Evolutionary conservation across 306 rosid genomes (phyloP), one percentile per base, ranked within the genome.

Genomic region (Herpetospermum pedunculosum): DNA sequence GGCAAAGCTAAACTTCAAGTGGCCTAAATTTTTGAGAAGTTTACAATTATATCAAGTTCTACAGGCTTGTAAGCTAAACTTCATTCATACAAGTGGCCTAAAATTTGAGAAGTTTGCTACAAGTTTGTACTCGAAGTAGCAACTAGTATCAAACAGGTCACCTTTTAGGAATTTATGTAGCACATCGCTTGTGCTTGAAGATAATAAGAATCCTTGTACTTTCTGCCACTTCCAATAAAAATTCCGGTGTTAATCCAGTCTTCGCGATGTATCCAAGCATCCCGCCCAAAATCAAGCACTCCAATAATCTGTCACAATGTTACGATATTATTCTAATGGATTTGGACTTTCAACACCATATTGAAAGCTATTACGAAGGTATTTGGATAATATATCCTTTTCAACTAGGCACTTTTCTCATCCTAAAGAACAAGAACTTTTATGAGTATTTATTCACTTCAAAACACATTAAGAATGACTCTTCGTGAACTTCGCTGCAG

Each of bases 101-200:
- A 59, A 30, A 32, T 16, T 19, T 35, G 70, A 35, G 28, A 34
- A 8, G 70, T 35, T n/a, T n/a, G n/a, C n/a, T n/a, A n/a, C n/a
- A n/a, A n/a, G n/a, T n/a, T 62, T 3, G 8, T 62, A 46, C 25
- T n/a, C 14, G 6, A 16, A 34, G 28, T 62, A 62, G 70, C 15
- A 62, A 62, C 34, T 35, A 34, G 52, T 41, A 59, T n/a, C 18
- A 67, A 67, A 25, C 37, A 41, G 35, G 26, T 74, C 16, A 34
- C 72, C 70, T 10, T 47, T 79, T 76, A 94, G 76, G 95, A 84
- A 67, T 94, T 94, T 72, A 94, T 85, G 77, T 87, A 94, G 60
- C 96, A 94, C 97, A 94, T 94, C 14, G 96, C 92, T 84, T 91
- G 98, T 62, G 91, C 98, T 83, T 94, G 97, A 80, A 91, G 84